Base-by-base conservation (phyloP, 78 protist species). In the Pelomyxa schiedti region DNA sequence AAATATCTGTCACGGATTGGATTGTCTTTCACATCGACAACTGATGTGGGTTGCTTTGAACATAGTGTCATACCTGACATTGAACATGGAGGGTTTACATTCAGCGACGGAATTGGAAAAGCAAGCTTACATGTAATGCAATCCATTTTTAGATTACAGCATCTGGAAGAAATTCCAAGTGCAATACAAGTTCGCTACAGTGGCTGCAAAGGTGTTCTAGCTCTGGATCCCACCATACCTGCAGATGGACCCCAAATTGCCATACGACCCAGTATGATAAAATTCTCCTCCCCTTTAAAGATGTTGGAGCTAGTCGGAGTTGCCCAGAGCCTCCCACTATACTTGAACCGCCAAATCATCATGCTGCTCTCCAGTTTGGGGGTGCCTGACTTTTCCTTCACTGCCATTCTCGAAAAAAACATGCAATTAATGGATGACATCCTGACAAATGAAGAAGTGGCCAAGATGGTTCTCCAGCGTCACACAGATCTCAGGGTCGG, bases 131-230 rank as follows among this genome's bases (percentile, higher is more conserved):
- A n/a, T n/a, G n/a, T n/a, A n/a, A n/a, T n/a, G n/a, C n/a, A n/a
- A n/a, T n/a, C n/a, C n/a, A n/a, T n/a, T n/a, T n/a, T n/a, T n/a
- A n/a, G n/a, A n/a, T n/a, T n/a, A n/a, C n/a, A 24, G 58, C 32
- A 16, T 16, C 58, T 47, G 32, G 58, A 16, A 16, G 58, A 47
- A 16, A 16, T 16, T 16, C 58, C 79, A 3, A 69, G 79, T 37
- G 78, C 80, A 0, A 69, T 38, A 28, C 86, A 82, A 36, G 39
- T 82, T 32, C 77, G 87, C 72, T 30, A 71, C 37, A 81, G 87
- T 39, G 87, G 87, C 16, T 75, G 47, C 29, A 82, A 82, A 36
- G 87, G 87, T 32, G 87, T 82, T 8, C 5, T 82, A 0, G 1
- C 77, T 35, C 5, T 69, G 26, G 68, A 82, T 32, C 78, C 58